Evolutionary conservation across 2,329 filamentous ascomycete species (phyloP), one percentile per base, ranked within the genome.

Genomic region (Colletotrichum eleusines): DNA sequence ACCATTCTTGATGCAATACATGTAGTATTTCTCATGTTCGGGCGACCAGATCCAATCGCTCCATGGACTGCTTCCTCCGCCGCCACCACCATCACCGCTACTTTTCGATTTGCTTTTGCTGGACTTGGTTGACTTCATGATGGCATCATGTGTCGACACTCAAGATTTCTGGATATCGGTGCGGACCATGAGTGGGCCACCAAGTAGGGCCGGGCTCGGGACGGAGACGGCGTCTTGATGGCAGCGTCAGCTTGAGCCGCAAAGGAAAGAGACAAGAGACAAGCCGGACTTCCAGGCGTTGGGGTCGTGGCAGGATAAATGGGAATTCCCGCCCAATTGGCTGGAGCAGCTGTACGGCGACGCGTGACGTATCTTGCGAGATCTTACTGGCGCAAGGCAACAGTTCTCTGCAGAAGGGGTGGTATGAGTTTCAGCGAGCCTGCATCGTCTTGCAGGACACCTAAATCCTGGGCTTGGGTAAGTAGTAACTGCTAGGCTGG

Each of bases 1-100:
- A 81, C 80, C 80, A 60, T 76, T 71, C 46, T 78, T 75, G 68
- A 73, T 70, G 54, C 78, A 75, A 23, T 75, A 74, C 60, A 76
- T 77, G 59, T 77, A 81, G 57, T 78, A 76, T 65, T 75, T 73
- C 18, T 72, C 48, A 46, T 78, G 74, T 6, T 74, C 69, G 20
- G 31, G 28, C 31, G 76, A 75, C 74, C 74, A 80, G 23, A 72
- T 71, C 80, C 80, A 81, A 5, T 74, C 72, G 35, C 69, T 73
- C 77, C 76, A 78, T 1, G 31, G n/a, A 28, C 62, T 65, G n/a
- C 69, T 33, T 40, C 66, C 70, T 73, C 59, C 67, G 42, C 31
- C 33, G 26, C 63, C 44, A 35, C 42, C 51, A n/a, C 58, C 64
- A n/a, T 42, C 31, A 4, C 62, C 62, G 31, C 57, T 48, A 28